Conservation (phyloP, 345 rosid species). For the Linum usitatissimum region DNA sequence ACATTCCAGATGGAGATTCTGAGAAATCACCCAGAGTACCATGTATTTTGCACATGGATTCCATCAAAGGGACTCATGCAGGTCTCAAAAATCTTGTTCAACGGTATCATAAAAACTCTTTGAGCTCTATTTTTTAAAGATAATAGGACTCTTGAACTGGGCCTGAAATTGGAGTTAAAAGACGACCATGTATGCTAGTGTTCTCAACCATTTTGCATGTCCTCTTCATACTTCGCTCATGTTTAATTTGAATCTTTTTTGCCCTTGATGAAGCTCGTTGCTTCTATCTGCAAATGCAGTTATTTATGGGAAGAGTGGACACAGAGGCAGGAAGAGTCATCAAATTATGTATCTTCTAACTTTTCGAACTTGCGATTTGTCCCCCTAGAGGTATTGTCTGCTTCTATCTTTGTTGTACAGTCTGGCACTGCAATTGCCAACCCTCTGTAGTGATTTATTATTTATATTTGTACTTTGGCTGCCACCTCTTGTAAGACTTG, state of each 20-base stretch:
- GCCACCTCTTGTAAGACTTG: too few species aligned
- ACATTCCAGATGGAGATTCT: conserved; percentile 45
- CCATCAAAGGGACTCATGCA: conserved; percentile 90
- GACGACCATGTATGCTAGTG: neutral
- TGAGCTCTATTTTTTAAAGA: neutral
- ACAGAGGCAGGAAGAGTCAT: conserved; percentile 56
- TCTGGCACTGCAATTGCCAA: conserved; percentile 5
- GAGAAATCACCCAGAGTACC: conserved; percentile 48
- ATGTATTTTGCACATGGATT: conserved; percentile 95
- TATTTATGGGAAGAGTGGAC: conserved; percentile 95
- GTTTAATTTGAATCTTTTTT: neutral
- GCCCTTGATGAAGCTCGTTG: neutral
- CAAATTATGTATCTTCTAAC: conserved; percentile 55
- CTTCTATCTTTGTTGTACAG: too few species aligned
- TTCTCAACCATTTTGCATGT: neutral
- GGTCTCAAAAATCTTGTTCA: conserved; percentile 90
- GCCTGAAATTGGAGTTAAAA: neutral
- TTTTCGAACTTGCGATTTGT: conserved; percentile 86
- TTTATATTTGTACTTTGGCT: too few species aligned
- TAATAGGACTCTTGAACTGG: neutral
- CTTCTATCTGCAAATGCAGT: conserved; percentile 31
- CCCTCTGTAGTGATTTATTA: neutral
- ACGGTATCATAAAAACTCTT: conserved; percentile 38
- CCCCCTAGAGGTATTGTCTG: conserved; percentile 71
- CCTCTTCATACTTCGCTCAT: neutral